Conservation (phyloP, 306 rosid species). For the Prunus kanzakura region DNA sequence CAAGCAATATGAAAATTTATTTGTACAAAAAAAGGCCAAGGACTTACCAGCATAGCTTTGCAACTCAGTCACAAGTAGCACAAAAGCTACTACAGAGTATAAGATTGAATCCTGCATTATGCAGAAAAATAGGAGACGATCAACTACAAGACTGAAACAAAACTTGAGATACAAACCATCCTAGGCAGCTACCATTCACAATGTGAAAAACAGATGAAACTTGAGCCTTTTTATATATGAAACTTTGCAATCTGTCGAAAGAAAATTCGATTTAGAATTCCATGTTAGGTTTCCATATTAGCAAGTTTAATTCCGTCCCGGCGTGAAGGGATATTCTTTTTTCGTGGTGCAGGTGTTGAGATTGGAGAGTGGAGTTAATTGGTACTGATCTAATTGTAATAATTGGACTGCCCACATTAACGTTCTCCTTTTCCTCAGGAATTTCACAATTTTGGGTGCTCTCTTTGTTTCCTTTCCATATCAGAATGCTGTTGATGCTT, state of each 20-base stretch:
- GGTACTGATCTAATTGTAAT: background rate
- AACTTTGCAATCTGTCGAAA: background rate
- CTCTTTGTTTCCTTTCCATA: no score
- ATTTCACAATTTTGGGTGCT: no score
- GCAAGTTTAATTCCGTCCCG: no score
- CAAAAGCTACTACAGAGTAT: background rate
- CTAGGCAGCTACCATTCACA: no score
- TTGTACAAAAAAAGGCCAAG: background rate
- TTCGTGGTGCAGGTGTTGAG: background rate
- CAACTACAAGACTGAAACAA: background rate
- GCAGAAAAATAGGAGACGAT: background rate
- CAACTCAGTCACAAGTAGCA: background rate
- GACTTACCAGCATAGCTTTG: background rate
- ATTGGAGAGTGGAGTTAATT: background rate
- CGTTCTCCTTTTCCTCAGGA: no score
- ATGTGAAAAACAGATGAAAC: background rate
- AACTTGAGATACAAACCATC: no score
- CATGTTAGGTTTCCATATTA: no score
- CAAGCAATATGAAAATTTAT: no score
- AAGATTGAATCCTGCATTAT: background rate
- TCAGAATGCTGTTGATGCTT: no score
- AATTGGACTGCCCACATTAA: background rate
- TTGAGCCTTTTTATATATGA: background rate
- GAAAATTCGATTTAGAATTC: no score
- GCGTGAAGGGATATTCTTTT: background rate